phyloP scores from a whole-genome alignment of 164 flowering plant genomes.

The Macadamia tetraphylla region DNA sequence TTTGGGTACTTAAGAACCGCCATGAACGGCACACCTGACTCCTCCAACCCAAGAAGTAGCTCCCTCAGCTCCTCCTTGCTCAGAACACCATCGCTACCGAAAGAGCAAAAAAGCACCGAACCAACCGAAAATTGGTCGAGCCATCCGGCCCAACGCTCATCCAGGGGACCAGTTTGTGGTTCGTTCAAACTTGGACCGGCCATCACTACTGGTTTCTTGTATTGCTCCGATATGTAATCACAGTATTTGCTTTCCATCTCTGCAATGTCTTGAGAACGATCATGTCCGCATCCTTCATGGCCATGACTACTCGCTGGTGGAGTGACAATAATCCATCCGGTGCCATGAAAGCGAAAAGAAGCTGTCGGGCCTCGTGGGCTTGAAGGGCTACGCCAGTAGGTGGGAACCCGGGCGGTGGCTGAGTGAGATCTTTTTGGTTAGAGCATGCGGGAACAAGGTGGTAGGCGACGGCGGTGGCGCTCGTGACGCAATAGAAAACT shows the following conservation, averaged over 20 bases:
- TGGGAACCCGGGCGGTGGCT: no score
- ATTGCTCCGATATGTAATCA: constrained; percentile 9
- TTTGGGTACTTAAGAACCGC: constrained; percentile 10
- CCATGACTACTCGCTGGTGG: no score
- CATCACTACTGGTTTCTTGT: constrained; percentile 2
- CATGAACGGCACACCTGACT: constrained; percentile 28
- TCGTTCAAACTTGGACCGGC: constrained; percentile 15
- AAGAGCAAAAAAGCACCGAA: constrained; percentile 29
- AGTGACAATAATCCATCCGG: no score
- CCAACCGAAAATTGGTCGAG: constrained; percentile 15
- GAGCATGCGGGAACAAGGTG: no score
- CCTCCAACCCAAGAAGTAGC: constrained; percentile 28
- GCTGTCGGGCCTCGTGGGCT: no score
- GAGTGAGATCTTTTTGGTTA: no score
- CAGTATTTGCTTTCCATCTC: constrained; percentile 15
- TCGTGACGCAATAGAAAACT: no score
- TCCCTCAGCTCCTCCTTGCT: constrained; percentile 24
- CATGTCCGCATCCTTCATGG: no score
- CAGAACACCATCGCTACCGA: constrained; percentile 31
- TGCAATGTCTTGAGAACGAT: constrained; percentile 7
- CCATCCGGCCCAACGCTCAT: constrained; percentile 29
- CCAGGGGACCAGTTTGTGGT: constrained; percentile 9
- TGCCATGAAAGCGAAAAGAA: no score
- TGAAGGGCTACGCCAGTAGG: no score
- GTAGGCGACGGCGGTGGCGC: no score